Evolutionary conservation across 2,329 filamentous ascomycete species (phyloP).

Genomic region (Aspergillus hortae): DNA sequence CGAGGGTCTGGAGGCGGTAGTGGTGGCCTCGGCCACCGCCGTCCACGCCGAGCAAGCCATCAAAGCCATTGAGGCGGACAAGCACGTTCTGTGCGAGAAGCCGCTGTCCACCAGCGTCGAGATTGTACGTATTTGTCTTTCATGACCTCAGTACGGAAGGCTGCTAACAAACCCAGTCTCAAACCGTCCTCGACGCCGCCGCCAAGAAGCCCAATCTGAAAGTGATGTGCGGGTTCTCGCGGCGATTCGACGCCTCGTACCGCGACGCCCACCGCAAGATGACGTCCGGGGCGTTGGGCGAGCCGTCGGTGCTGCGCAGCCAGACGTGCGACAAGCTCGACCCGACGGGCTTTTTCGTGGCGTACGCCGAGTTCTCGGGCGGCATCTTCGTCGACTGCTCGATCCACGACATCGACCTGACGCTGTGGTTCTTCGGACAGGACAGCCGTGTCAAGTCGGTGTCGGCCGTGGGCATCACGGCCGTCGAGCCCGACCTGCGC

Average conservation of each 20-base stretch:
- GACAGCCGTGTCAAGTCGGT: conserved; percentile 55
- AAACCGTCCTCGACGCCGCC: conserved; percentile 58
- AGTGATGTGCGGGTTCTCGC: conserved; percentile 64
- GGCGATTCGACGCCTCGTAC: conserved; percentile 65
- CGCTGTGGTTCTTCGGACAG: conserved; percentile 61
- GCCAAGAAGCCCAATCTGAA: conserved; percentile 56
- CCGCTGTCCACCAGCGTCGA: conserved; percentile 54
- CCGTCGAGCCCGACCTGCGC: conserved; percentile 56
- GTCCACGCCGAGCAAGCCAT: conserved; percentile 57
- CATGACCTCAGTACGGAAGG: background rate
- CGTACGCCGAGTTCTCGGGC: conserved; percentile 62
- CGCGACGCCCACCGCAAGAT: conserved; percentile 56
- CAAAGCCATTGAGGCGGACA: conserved; percentile 52
- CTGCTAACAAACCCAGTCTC: conserved; percentile 42
- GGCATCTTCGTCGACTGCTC: conserved; percentile 70
- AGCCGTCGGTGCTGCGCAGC: conserved; percentile 58
- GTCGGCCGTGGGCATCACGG: conserved; percentile 55
- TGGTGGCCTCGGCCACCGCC: conserved; percentile 54
- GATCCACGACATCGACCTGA: conserved; percentile 67
- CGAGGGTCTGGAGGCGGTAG: conserved; percentile 53
- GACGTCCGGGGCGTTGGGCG: conserved; percentile 54
- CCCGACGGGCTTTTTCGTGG: conserved; percentile 64
- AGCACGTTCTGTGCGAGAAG: conserved; percentile 58
- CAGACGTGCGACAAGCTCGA: conserved; percentile 68
- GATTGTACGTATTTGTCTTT: conserved; percentile 43